Conservation (phyloP, 371 early-diverging fungal genomes). For the Mortierella sp. region DNA sequence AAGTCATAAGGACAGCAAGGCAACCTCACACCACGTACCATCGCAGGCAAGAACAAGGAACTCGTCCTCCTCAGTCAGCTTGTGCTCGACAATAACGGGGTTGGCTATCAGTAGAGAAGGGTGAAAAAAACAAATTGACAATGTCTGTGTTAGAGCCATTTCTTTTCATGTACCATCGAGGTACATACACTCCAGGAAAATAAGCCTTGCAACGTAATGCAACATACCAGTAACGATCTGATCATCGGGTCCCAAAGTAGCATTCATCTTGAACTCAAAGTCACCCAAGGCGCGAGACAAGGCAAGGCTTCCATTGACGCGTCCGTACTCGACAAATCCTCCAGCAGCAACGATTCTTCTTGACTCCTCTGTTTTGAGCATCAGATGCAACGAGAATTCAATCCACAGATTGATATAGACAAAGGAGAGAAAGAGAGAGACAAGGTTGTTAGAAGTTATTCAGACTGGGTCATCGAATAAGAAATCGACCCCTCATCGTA, state of each 20-base stretch:
- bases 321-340: constrained; percentile 94
- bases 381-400: neutral
- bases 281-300: constrained; percentile 97
- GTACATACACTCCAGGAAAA: neutral
- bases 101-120: constrained; percentile 60
- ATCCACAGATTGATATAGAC: neutral
- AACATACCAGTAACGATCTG: constrained; percentile 88
- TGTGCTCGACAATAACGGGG: constrained; percentile 84
- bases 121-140: neutral
- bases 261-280: constrained; percentile 93
- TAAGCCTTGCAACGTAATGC: neutral
- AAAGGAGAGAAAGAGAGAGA: neutral
- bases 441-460: neutral
- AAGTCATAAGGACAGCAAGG: neutral
- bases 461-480: neutral
- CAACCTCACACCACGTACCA: constrained; percentile 64
- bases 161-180: neutral
- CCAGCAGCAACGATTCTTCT: constrained; percentile 90
- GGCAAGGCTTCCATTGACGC: constrained; percentile 97
- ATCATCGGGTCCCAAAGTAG: constrained; percentile 80
- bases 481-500: neutral
- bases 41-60: constrained; percentile 97
- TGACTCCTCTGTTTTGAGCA: constrained; percentile 69
- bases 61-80: constrained; percentile 82
- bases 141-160: neutral